Base-by-base conservation (phyloP, 768 basidiomycete species). In the Terana coerulea region DNA sequence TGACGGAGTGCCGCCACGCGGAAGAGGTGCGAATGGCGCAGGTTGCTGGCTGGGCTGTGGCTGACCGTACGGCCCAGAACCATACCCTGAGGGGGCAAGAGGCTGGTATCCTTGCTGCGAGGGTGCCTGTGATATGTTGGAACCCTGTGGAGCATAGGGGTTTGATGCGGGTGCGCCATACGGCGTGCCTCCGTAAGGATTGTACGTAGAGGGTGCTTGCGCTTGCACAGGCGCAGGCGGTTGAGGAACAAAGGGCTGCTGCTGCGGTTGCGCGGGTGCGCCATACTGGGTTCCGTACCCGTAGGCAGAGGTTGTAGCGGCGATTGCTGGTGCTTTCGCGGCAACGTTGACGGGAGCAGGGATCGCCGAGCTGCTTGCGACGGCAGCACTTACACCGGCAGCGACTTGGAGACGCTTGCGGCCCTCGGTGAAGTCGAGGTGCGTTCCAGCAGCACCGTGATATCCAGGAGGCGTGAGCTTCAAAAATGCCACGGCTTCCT, bases 391-490 rank as follows among this genome's bases (percentile, higher is more conserved):
- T 11, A 60, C 59, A 28, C 68, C 70, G 28, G 73, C 70, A 2
- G 73, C 73, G 28, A 66, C 57, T 47, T 77, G 59, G 10, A 84
- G 55, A 34, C 81, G 69, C 34, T 79, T 75, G 41, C 78, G 64
- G 14, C 74, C 75, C 19, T 69, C 67, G 9, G 66, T 64, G 63
- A 74, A 71, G 59, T 78, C 67, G 47, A 71, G 52, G 5, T 61
- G 63, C 7, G 63, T 62, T 0, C 68, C 77, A 3, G 72, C 69
- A 3, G 79, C 73, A 5, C 87, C 87, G 41, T 80, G 78, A 68
- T 97, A 98, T 45, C 82, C 84, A 10, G 70, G 59, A 1, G 97
- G 97, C 0, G 86, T 91, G 58, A 91, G 69, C 61, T 81, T 79
- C 65, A 97, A 70, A 67, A 91, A 95, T 35, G 76, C 74, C 21